phyloP scores from a whole-genome alignment of 176 grass and related monocot genomes.

The Rhipidocladum racemiflorum region DNA sequence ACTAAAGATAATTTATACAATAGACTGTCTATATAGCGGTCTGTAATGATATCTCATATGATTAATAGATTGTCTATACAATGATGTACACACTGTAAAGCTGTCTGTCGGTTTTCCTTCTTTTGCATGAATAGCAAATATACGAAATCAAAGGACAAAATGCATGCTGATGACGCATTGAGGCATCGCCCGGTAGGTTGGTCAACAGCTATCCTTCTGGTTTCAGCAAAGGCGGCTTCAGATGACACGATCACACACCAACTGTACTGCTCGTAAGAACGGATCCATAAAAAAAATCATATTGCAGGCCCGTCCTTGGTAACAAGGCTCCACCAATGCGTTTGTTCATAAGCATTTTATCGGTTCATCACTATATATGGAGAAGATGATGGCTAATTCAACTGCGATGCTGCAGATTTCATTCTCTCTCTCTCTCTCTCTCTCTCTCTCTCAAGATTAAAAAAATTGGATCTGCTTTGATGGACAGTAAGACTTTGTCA shows the following conservation, averaged over 20 bases:
- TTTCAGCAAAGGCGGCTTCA: neutral
- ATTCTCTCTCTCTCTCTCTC: too few species aligned
- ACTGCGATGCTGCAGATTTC: neutral
- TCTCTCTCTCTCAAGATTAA: too few species aligned
- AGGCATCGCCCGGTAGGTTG: neutral
- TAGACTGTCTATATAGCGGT: too few species aligned
- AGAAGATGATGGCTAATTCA: neutral
- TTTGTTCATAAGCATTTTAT: neutral
- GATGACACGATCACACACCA: neutral
- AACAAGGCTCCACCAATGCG: neutral
- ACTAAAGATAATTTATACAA: too few species aligned
- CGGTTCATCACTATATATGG: neutral
- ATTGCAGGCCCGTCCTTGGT: neutral
- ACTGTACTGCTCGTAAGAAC: neutral
- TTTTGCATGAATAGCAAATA: neutral
- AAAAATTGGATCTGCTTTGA: neutral
- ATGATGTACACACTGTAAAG: too few species aligned
- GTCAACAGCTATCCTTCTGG: slow-evolving; percentile 9
- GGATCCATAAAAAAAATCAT: neutral
- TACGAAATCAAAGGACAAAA: neutral
- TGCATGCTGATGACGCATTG: neutral
- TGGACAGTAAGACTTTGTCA: neutral
- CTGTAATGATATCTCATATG: too few species aligned
- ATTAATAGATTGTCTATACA: too few species aligned
- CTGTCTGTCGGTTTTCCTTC: too few species aligned